Evolutionary conservation across 306 rosid genomes (phyloP), one percentile per base, ranked within the genome.

Genomic region (Cucumis hystrix): DNA sequence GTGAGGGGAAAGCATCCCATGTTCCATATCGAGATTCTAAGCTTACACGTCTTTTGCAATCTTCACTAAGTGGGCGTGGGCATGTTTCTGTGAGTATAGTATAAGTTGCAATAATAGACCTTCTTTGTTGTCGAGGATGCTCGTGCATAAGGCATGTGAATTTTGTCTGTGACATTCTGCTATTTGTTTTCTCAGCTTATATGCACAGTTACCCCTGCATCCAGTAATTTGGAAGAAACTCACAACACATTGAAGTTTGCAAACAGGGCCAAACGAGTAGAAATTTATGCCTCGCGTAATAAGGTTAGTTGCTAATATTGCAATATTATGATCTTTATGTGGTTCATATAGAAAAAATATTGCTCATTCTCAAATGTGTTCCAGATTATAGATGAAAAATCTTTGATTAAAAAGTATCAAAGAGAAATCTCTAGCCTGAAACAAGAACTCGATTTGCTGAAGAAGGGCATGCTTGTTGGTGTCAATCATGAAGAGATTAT

Each of bases 1-100:
- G 99, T 59, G 99, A 96, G 87, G 99, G 99, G 70, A 96, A 96
- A 86, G 97, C 99, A 84, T 92, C 96, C 77, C 99, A 96, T 87
- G 98, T 96, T 82, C 99, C 99, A 20, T 92, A 89, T 81, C 90
- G 99, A 88, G 99, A 96, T 92, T 96, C 99, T 54, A 96, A 96
- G 90, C 98, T 96, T 80, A 96, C 99, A 61, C 99, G 98, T 66
- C 96, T 96, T 76, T 78, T 96, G 82, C 99, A 96, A 74, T 96
- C 99, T 78, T 96, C 99, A 13, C 87, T 96, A 75, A 82, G 97
- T 51, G 99, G 99, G 70, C 97, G 87, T 61, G 99, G 99, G 72
- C 99, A 96, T 85, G 97, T 96, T 77, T 96, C 99, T 15, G 99
- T 92, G 84, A 91, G 99, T 89, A 83, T 65, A 65, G 49, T 39